These are phyloP conservation scores for Grosmannia serpens DNA, from an alignment of 2,329 filamentous ascomycete genomes.

Conservation along the genomic window DNA sequence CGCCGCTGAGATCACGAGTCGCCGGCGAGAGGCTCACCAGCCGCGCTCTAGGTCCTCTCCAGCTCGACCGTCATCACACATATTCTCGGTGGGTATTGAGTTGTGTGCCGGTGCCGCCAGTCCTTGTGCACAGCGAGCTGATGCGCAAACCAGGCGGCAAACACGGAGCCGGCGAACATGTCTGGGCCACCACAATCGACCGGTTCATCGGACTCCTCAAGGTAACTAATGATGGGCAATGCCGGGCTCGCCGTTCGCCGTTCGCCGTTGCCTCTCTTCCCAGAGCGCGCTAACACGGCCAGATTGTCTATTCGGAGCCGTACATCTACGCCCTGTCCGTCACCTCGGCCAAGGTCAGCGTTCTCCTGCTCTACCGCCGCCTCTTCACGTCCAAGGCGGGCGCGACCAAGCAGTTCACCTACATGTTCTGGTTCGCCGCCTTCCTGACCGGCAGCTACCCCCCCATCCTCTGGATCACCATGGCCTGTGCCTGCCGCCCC, in stretches of 20 bases:
- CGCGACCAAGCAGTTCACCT: background rate
- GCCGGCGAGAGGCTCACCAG: background rate
- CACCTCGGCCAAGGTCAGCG: background rate
- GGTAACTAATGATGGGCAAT: background rate
- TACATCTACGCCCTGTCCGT: background rate
- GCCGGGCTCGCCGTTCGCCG: no score
- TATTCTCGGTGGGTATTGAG: background rate
- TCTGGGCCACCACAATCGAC: background rate
- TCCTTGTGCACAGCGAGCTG: no score
- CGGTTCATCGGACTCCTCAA: background rate
- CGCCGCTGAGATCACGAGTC: background rate
- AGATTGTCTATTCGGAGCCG: constrained; percentile 1
- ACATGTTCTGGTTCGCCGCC: background rate
- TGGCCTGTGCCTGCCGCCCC: background rate
- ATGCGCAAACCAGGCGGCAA: background rate
- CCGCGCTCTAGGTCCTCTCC: background rate
- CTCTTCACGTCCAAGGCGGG: background rate
- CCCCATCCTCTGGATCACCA: constrained; percentile 1
- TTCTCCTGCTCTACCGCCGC: constrained; percentile 2
- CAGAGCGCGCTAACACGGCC: background rate
- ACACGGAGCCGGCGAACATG: constrained; percentile 1
- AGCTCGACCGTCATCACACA: background rate
- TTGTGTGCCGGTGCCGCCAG: background rate
- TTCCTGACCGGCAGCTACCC: background rate
- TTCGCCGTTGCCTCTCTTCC: no score